Conservation (phyloP, 176 grass and related monocot species). For the Phragmites australis region DNA sequence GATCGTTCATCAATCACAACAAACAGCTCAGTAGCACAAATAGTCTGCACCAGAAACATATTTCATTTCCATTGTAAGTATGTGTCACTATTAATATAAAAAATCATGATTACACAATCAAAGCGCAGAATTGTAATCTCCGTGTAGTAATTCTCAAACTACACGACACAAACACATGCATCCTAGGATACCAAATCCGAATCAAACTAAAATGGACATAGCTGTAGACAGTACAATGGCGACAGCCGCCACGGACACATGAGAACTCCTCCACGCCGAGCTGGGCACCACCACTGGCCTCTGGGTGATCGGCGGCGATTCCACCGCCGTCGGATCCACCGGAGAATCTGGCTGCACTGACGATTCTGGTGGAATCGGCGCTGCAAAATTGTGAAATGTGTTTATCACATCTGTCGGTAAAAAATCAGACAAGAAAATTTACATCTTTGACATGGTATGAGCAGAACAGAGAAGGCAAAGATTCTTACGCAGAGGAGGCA, state of each 20-base stretch:
- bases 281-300: slow-evolving; percentile 62
- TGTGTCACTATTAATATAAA: neutral
- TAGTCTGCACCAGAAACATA: neutral
- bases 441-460: neutral
- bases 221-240: slow-evolving; percentile 4
- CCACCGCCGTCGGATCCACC: slow-evolving; percentile 31
- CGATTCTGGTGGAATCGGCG: slow-evolving; percentile 44
- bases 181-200: neutral
- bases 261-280: slow-evolving; percentile 37
- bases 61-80: neutral
- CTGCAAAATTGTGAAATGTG: slow-evolving; percentile 23
- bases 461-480: neutral
- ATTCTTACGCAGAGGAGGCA: slow-evolving; percentile 76
- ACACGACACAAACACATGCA: neutral
- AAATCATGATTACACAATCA: neutral
- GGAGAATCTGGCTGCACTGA: slow-evolving; percentile 6
- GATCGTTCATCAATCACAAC: no score
- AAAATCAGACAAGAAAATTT: neutral
- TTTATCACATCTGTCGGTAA: neutral
- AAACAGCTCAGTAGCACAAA: no score
- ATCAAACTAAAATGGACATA: slow-evolving; percentile 39
- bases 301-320: slow-evolving; percentile 40
- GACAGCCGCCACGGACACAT: neutral
- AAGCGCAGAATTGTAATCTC: neutral
- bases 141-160: neutral